phyloP scores from a whole-genome alignment of 164 flowering plant genomes.

The Brasenia schreberi region DNA sequence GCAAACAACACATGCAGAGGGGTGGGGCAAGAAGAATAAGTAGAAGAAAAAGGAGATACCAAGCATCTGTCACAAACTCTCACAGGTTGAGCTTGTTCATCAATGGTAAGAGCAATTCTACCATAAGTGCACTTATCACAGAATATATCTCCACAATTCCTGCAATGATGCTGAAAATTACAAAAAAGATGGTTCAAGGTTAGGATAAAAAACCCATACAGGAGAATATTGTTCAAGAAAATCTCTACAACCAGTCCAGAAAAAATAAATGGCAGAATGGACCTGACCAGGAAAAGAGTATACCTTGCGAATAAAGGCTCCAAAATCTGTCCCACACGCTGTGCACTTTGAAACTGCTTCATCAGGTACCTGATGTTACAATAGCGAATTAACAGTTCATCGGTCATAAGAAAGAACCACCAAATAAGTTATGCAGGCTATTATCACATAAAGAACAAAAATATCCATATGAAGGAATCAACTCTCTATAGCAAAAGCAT shows the following conservation, averaged over 20 bases:
- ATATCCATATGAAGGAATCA: no score
- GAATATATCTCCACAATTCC: constrained; percentile 97
- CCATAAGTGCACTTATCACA: constrained; percentile 97
- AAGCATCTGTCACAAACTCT: constrained; percentile 94
- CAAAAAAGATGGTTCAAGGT: neutral
- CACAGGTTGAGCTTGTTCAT: constrained; percentile 79
- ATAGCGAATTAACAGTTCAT: neutral
- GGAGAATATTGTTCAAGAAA: neutral
- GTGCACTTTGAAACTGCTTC: constrained; percentile 88
- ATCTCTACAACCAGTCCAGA: no score
- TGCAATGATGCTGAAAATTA: constrained; percentile 83
- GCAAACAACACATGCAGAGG: no score
- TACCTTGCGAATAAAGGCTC: constrained; percentile 77
- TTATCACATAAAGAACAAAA: no score
- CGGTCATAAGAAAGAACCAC: neutral
- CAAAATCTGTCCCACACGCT: constrained; percentile 70
- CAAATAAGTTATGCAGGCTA: no score
- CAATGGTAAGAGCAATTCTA: constrained; percentile 79
- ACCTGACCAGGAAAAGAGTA: no score
- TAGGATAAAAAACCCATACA: neutral
- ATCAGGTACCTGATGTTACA: constrained; percentile 68
- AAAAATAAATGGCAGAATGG: no score
- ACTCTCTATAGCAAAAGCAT: no score
- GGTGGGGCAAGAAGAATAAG: no score
- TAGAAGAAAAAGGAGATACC: constrained; percentile 25